Evolutionary conservation across 805 yeast genomes (phyloP).

Genomic region (Isabelozyma rhagii): DNA sequence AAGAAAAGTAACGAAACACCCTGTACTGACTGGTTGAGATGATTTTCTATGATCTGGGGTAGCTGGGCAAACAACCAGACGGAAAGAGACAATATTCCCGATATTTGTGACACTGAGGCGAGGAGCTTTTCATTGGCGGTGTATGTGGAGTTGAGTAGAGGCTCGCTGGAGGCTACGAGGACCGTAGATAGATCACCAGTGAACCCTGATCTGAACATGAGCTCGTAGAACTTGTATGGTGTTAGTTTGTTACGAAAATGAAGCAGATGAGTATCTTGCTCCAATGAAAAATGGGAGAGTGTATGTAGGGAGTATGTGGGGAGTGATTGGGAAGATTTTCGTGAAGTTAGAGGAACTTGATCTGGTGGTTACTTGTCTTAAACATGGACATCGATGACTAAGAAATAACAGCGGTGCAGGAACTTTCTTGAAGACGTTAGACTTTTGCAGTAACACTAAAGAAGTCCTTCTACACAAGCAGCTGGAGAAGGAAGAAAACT

Average conservation of each 20-base stretch:
- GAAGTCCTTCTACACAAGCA: neutral
- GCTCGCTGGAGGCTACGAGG: neutral
- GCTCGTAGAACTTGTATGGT: neutral
- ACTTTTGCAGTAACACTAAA: neutral
- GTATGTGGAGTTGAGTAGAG: neutral
- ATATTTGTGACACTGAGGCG: slow-evolving; percentile 6
- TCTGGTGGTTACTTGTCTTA: no score
- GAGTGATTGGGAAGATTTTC: no score
- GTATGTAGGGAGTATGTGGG: no score
- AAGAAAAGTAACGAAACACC: slow-evolving; percentile 33
- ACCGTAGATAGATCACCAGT: neutral
- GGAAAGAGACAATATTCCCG: slow-evolving; percentile 35
- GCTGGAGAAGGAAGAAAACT: neutral
- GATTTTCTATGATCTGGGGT: slow-evolving; percentile 64
- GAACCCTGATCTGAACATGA: neutral
- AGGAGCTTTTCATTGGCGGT: neutral
- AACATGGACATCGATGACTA: no score
- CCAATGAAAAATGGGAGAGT: no score
- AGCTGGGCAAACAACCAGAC: slow-evolving; percentile 72
- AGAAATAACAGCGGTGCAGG: no score
- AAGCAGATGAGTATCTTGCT: no score
- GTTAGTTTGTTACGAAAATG: no score
- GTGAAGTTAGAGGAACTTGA: no score
- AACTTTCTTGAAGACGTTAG: no score
- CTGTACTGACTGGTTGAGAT: slow-evolving; percentile 34